phyloP scores from a whole-genome alignment of 2,329 filamentous ascomycete species.

The Sphaceloma murrayae region DNA sequence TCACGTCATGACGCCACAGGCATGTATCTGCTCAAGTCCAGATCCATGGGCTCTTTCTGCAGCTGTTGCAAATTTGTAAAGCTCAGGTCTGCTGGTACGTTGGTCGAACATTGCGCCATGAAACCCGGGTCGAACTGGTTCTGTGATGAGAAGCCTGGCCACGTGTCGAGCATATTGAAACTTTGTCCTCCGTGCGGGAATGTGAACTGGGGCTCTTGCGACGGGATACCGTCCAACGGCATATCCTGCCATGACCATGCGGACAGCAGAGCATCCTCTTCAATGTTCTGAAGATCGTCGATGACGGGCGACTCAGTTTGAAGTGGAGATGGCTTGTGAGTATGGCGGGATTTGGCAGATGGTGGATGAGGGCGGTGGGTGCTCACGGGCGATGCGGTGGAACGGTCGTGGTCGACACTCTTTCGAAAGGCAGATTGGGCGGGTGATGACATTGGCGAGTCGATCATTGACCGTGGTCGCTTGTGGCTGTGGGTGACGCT shows the following conservation, averaged over 20 bases:
- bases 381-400: constrained; percentile 24
- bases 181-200: constrained; percentile 7
- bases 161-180: constrained; percentile 9
- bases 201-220: constrained; percentile 13
- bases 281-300: constrained; percentile 14
- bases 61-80: constrained; percentile 16
- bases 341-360: constrained; percentile 25
- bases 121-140: constrained; percentile 12
- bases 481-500: constrained; percentile 32
- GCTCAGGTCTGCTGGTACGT: constrained; percentile 16
- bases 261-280: constrained; percentile 18
- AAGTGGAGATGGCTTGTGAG: constrained; percentile 24
- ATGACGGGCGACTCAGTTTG: constrained; percentile 16
- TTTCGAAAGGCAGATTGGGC: constrained; percentile 26
- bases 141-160: constrained; percentile 1
- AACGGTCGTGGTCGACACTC: constrained; percentile 24
- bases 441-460: constrained; percentile 28
- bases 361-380: constrained; percentile 19
- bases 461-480: constrained; percentile 27
- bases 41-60: constrained; percentile 22
- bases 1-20: constrained; percentile 20
- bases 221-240: constrained; percentile 4
- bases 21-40: constrained; percentile 27
- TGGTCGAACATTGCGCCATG: constrained; percentile 9
- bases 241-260: constrained; percentile 18